Percentiles rank a stretch among this genome's conserved stretches.
These are phyloP conservation scores for Cruciata laevipes DNA, from an alignment of 257 asterid genomes.

Conservation along the genomic window DNA sequence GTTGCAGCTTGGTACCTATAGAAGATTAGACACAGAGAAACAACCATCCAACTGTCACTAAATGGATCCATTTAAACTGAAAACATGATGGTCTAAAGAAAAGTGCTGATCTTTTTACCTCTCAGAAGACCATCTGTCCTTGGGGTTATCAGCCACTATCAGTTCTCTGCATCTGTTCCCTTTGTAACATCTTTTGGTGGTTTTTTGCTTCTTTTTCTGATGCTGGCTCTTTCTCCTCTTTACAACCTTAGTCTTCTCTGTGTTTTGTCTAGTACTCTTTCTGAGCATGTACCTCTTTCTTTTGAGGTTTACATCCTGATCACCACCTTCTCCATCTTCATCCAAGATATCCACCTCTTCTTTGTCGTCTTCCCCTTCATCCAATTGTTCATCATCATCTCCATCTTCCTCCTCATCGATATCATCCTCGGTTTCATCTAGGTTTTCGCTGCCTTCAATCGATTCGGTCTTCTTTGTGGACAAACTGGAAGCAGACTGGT, in stretches of 20 bases:
- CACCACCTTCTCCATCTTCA: constrained; percentile 26
- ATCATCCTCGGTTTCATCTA: constrained; percentile 16
- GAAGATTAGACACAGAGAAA: constrained; percentile 1
- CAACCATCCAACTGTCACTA: neutral
- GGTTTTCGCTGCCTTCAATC: constrained; percentile 3
- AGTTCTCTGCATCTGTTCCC: constrained; percentile 44
- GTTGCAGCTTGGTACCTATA: constrained; percentile 82
- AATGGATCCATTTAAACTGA: neutral
- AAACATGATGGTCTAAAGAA: neutral
- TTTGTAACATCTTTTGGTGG: constrained; percentile 29
- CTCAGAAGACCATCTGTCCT: constrained; percentile 89
- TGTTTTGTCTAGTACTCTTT: constrained; percentile 31
- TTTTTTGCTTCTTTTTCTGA: constrained; percentile 23
- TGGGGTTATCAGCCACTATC: constrained; percentile 50
- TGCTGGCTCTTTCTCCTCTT: constrained; percentile 34
- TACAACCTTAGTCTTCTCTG: constrained; percentile 43
- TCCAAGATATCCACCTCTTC: constrained; percentile 19
- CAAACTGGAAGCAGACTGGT: constrained; percentile 43
- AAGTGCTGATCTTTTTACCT: constrained; percentile 36
- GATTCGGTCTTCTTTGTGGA: constrained; percentile 21
- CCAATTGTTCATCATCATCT: constrained; percentile 6
- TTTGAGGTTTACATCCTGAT: constrained; percentile 36
- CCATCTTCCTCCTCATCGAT: constrained; percentile 13
- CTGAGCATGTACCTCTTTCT: constrained; percentile 71
- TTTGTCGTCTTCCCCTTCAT: constrained; percentile 18